phyloP scores from a whole-genome alignment of 2,329 filamentous ascomycete species.

The Paracoccidioides lutzii region DNA sequence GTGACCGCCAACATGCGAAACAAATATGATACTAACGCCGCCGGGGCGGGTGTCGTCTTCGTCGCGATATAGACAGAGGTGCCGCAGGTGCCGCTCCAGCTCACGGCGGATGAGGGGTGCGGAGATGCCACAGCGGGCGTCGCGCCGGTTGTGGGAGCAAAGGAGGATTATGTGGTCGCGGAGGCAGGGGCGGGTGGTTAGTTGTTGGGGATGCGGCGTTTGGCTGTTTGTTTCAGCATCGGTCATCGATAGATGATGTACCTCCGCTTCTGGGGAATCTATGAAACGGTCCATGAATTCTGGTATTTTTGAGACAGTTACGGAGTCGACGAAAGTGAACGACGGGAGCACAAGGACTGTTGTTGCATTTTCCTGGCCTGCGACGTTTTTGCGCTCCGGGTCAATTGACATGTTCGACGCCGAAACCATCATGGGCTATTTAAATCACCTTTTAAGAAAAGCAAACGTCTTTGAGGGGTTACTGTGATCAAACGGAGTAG shows the following conservation, averaged over 20 bases:
- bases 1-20: conserved; percentile 90
- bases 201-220: conserved; percentile 21
- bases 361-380: conserved; percentile 44
- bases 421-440: conserved; percentile 71
- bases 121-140: conserved; percentile 86
- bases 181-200: conserved; percentile 54
- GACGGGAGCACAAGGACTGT: conserved; percentile 75
- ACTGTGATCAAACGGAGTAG: too few species aligned
- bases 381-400: conserved; percentile 43
- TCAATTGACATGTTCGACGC: conserved; percentile 87
- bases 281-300: conserved; percentile 59
- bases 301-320: conserved; percentile 60
- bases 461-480: too few species aligned
- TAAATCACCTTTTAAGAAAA: not conserved
- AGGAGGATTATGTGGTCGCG: conserved; percentile 81
- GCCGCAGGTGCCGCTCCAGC: conserved; percentile 76
- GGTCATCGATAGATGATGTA: conserved; percentile 37
- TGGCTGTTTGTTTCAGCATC: not conserved
- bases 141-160: conserved; percentile 82
- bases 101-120: conserved; percentile 81
- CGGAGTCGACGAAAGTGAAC: conserved; percentile 70
- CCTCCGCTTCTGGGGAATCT: conserved; percentile 45
- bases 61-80: conserved; percentile 73
- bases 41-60: conserved; percentile 77
- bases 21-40: conserved; percentile 89